phyloP scores from a whole-genome alignment of 805 yeast species.

The Candida pseudoglaebosa region DNA sequence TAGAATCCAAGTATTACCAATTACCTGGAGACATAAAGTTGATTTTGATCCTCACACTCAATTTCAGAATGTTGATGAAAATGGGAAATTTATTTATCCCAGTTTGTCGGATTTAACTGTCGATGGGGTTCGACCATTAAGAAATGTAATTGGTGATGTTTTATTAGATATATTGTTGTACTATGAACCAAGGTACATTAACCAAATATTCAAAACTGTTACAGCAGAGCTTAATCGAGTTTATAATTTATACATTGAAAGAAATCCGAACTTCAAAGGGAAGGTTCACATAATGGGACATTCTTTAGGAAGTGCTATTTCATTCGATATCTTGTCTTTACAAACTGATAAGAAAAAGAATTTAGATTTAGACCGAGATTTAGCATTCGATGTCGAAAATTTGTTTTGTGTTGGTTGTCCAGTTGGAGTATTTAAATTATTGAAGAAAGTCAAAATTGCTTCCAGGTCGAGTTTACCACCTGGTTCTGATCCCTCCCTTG shows the following conservation, averaged over 20 bases:
- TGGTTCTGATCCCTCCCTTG: slow-evolving; percentile 18
- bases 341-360: slow-evolving; percentile 32
- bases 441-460: slow-evolving; percentile 59
- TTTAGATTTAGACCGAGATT: slow-evolving; percentile 30
- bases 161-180: slow-evolving; percentile 77
- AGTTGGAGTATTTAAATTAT: slow-evolving; percentile 75
- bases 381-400: slow-evolving; percentile 70
- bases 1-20: slow-evolving; percentile 80
- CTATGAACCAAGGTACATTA: slow-evolving; percentile 65
- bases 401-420: slow-evolving; percentile 88
- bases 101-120: slow-evolving; percentile 69
- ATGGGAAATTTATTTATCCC: slow-evolving; percentile 49
- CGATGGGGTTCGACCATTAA: slow-evolving; percentile 69
- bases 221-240: slow-evolving; percentile 59
- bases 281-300: slow-evolving; percentile 84
- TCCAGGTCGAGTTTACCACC: slow-evolving; percentile 27
- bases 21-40: slow-evolving; percentile 83
- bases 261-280: slow-evolving; percentile 74
- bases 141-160: slow-evolving; percentile 83
- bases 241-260: slow-evolving; percentile 52
- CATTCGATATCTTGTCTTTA: slow-evolving; percentile 65
- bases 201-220: slow-evolving; percentile 61
- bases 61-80: slow-evolving; percentile 24
- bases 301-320: slow-evolving; percentile 84
- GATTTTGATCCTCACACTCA: slow-evolving; percentile 53